These are phyloP conservation scores for Debaryomyces psychrophilus DNA, from an alignment of 1,139 yeast species.

Conservation along the genomic window DNA sequence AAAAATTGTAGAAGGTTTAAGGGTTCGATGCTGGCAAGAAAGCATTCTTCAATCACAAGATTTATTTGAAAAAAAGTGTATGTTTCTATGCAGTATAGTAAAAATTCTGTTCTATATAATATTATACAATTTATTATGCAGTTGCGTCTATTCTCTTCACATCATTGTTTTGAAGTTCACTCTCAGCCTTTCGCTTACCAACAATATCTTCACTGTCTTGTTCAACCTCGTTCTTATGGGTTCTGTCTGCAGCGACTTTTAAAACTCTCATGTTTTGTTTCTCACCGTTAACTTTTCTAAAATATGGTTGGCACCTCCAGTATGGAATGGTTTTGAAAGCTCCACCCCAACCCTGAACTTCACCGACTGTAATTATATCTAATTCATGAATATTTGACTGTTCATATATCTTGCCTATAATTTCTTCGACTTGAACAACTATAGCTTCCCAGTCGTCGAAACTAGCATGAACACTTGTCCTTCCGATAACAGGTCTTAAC, in stretches of 20 bases:
- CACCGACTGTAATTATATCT: constrained; percentile 60
- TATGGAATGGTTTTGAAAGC: constrained; percentile 82
- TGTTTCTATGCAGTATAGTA: background rate
- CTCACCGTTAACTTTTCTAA: constrained; percentile 80
- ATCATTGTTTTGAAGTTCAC: constrained; percentile 11
- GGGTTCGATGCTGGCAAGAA: no score
- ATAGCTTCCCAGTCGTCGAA: constrained; percentile 69
- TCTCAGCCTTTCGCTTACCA: constrained; percentile 22
- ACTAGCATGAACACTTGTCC: constrained; percentile 47
- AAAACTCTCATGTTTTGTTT: constrained; percentile 47
- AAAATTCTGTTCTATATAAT: background rate
- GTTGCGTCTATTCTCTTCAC: constrained; percentile 6
- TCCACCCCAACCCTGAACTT: constrained; percentile 74
- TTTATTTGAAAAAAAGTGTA: background rate
- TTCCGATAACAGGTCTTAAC: constrained; percentile 73
- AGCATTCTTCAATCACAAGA: no score
- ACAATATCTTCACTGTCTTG: background rate
- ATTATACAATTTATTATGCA: background rate
- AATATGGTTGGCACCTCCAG: constrained; percentile 97
- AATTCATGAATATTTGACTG: constrained; percentile 42
- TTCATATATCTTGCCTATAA: constrained; percentile 59
- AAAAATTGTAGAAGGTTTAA: no score
- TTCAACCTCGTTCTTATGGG: constrained; percentile 8
- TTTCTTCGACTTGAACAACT: constrained; percentile 65
- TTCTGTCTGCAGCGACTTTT: constrained; percentile 40